A percentile compares a stretch with the other conserved stretches of the same genome.
phyloP scores from a whole-genome alignment of 2,329 filamentous ascomycete genomes.

The Ophiognomonia clavigignenti-juglandacearum region DNA sequence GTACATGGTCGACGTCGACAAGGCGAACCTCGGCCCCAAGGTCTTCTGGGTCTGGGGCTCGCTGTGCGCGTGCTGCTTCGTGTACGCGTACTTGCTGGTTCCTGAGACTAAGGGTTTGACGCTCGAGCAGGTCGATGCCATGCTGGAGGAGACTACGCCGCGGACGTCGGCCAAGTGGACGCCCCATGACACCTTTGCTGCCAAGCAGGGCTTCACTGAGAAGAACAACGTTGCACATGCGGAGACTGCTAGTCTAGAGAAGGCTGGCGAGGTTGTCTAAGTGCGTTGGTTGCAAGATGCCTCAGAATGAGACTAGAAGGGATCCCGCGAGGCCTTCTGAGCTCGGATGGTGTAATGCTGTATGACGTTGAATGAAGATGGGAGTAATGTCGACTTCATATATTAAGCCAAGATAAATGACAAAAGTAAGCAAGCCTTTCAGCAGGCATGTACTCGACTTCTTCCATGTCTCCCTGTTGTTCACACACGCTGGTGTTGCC shows the following conservation, averaged over 20 bases:
- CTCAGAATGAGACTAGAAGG: not conserved
- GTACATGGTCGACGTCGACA: slow-evolving; percentile 58
- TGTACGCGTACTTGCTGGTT: slow-evolving; percentile 56
- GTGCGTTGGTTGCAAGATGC: not conserved
- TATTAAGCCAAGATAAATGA: too few species aligned
- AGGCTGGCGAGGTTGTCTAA: not conserved
- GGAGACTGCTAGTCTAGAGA: not conserved
- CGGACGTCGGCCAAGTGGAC: slow-evolving; percentile 29
- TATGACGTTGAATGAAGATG: too few species aligned
- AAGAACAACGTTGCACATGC: not conserved
- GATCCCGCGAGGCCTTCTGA: too few species aligned
- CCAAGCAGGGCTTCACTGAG: not conserved
- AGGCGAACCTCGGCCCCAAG: slow-evolving; percentile 34
- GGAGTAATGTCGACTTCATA: too few species aligned
- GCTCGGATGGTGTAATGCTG: too few species aligned
- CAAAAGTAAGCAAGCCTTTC: too few species aligned
- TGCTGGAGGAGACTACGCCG: slow-evolving; percentile 45
- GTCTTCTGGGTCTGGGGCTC: slow-evolving; percentile 60
- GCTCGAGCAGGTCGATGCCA: slow-evolving; percentile 68
- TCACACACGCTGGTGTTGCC: too few species aligned
- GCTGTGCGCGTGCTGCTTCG: slow-evolving; percentile 48
- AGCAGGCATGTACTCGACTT: too few species aligned
- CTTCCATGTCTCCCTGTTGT: too few species aligned
- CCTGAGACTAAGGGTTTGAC: slow-evolving; percentile 72
- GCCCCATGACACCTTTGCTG: not conserved